Conservation (phyloP, 1,139 yeast species). For the Arxiozyma slooffiae region DNA sequence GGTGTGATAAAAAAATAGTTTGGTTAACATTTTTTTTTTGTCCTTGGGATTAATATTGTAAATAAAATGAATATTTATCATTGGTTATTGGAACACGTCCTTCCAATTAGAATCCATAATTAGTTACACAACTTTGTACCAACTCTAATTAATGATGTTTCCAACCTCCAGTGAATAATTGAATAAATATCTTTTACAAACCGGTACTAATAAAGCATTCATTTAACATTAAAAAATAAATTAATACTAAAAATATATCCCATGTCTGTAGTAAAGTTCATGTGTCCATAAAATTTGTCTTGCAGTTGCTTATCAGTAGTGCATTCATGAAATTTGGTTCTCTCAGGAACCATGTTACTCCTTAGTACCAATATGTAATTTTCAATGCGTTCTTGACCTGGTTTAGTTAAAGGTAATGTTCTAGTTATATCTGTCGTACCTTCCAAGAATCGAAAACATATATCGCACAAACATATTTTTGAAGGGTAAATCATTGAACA, state of each 20-base stretch:
- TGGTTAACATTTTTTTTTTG: no score
- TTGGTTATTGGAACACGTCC: no score
- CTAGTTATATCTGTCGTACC: conserved; percentile 97
- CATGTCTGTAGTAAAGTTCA: conserved; percentile 90
- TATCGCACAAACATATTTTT: conserved; percentile 76
- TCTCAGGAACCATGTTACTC: conserved; percentile 78
- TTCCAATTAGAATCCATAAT: no score
- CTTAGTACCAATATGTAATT: conserved; percentile 85
- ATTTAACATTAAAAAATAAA: conserved; percentile 81
- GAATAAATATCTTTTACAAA: conserved; percentile 37
- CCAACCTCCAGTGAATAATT: conserved; percentile 40
- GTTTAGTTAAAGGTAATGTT: conserved; percentile 71
- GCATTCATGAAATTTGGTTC: conserved; percentile 74
- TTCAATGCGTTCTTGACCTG: conserved; percentile 54
- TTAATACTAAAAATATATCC: conserved; percentile 99
- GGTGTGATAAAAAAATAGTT: no score
- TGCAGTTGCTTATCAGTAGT: conserved; percentile 80
- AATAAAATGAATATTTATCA: no score
- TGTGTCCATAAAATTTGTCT: conserved; percentile 80
- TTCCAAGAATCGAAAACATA: conserved; percentile 88
- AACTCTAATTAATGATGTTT: conserved; percentile 64
- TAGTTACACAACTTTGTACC: no score
- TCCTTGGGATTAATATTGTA: no score
- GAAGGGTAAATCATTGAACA: conserved; percentile 64
- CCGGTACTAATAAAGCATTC: conserved; percentile 96